phyloP scores from a whole-genome alignment of 352 stramenopile genomes.

The Thalassiosira sp. region DNA sequence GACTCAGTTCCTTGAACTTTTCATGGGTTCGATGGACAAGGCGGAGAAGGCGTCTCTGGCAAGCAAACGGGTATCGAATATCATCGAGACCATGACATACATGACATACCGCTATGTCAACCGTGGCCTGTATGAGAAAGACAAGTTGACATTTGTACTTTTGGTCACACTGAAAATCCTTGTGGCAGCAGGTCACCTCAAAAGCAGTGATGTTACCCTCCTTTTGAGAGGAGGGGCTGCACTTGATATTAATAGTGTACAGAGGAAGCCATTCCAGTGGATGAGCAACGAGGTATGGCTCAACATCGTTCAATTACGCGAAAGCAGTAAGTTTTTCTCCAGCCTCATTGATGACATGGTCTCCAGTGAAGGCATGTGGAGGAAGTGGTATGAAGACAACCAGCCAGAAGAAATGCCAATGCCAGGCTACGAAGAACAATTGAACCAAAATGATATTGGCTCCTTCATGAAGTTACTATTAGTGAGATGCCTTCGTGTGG shows the following conservation, averaged over 20 bases:
- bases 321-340: conserved; percentile 95
- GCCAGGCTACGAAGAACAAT: conserved; percentile 92
- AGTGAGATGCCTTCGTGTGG: conserved; percentile 95
- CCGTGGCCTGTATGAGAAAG: conserved; percentile 94
- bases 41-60: conserved; percentile 96
- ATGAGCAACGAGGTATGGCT: conserved; percentile 97
- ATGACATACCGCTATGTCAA: conserved; percentile 99
- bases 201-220: conserved; percentile 91
- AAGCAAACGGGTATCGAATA: conserved; percentile 97
- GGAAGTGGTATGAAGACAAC: conserved; percentile 97
- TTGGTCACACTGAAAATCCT: conserved; percentile 98
- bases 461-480: conserved; percentile 96
- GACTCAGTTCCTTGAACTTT: conserved; percentile 96
- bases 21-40: conserved; percentile 97
- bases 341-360: conserved; percentile 96
- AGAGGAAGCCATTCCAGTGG: conserved; percentile 95
- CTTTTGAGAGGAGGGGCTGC: conserved; percentile 94
- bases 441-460: conserved; percentile 93
- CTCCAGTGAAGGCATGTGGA: conserved; percentile 95
- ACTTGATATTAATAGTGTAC: conserved; percentile 95
- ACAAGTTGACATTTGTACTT: conserved; percentile 98
- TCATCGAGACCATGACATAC: conserved; percentile 99
- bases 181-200: conserved; percentile 92
- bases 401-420: conserved; percentile 93
- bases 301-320: conserved; percentile 94